These are phyloP conservation scores for Paracoccidioides lutzii DNA, from an alignment of 2,329 filamentous ascomycete genomes.

Conservation along the genomic window DNA sequence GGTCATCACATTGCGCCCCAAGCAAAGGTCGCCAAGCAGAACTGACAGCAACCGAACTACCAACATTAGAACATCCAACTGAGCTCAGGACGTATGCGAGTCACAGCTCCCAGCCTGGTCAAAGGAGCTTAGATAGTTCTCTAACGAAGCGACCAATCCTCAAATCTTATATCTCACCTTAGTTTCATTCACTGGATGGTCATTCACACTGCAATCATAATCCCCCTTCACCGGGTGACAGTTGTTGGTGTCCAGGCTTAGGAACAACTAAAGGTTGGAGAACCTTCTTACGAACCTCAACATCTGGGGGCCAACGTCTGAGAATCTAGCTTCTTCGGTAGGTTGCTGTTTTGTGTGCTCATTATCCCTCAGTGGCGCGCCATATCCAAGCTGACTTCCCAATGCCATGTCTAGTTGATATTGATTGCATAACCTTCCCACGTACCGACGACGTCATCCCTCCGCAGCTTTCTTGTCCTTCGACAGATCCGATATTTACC, in stretches of 20 bases:
- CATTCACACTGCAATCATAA: neutral
- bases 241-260: neutral
- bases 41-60: neutral
- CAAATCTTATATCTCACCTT: neutral
- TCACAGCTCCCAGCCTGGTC: conserved; percentile 1
- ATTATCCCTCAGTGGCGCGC: neutral
- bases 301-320: neutral
- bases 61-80: neutral
- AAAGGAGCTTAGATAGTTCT: neutral
- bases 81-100: neutral
- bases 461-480: neutral
- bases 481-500: neutral
- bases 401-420: neutral
- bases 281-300: neutral
- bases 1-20: neutral
- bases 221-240: neutral
- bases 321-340: neutral
- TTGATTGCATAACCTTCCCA: neutral
- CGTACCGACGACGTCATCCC: neutral
- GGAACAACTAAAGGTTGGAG: neutral
- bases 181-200: neutral
- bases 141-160: neutral
- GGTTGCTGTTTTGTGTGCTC: neutral
- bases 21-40: neutral
- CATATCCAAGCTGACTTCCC: neutral